phyloP scores from a whole-genome alignment of 2,329 filamentous ascomycete genomes.

The Stachybotrys echinatus region DNA sequence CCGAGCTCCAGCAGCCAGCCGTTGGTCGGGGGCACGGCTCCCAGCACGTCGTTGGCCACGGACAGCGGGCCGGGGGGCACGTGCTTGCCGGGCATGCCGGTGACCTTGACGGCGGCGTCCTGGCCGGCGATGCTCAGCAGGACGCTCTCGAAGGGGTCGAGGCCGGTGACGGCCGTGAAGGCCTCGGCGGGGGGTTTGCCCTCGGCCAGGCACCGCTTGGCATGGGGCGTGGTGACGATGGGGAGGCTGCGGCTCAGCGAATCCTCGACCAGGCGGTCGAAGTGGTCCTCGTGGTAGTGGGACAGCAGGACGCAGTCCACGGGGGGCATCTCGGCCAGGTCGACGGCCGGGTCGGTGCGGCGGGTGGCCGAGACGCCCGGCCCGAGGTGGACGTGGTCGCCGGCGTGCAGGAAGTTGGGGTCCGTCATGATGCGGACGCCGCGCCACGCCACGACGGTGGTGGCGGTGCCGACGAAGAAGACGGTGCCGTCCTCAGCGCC shows the following conservation, averaged over 20 bases:
- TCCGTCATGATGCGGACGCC: conserved; percentile 50
- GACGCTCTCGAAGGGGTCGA: conserved; percentile 51
- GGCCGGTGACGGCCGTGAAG: conserved; percentile 48
- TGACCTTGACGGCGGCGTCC: conserved; percentile 40
- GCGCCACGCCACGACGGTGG: conserved; percentile 49
- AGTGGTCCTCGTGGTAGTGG: conserved; percentile 56
- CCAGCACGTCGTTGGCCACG: conserved; percentile 31
- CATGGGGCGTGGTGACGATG: conserved; percentile 60
- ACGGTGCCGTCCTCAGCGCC: conserved; percentile 25
- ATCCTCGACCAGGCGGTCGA: conserved; percentile 32
- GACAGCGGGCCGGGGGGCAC: conserved; percentile 35
- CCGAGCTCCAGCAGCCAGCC: conserved; percentile 64
- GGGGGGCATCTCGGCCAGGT: conserved; percentile 52
- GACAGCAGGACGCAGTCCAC: conserved; percentile 56
- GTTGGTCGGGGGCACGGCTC: conserved; percentile 56
- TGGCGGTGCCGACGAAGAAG: conserved; percentile 52
- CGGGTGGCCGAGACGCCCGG: conserved; percentile 53
- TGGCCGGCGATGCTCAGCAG: conserved; percentile 8
- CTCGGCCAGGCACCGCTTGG: conserved; percentile 43
- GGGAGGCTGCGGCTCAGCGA: conserved; percentile 43
- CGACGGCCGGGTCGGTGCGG: conserved; percentile 53
- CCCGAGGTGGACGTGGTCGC: conserved; percentile 62
- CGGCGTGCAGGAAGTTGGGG: conserved; percentile 61
- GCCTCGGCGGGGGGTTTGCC: conserved; percentile 30
- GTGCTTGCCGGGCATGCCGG: conserved; percentile 61